Conservation (phyloP, 2,329 filamentous ascomycete species). For the Fusarium bulbicola region DNA sequence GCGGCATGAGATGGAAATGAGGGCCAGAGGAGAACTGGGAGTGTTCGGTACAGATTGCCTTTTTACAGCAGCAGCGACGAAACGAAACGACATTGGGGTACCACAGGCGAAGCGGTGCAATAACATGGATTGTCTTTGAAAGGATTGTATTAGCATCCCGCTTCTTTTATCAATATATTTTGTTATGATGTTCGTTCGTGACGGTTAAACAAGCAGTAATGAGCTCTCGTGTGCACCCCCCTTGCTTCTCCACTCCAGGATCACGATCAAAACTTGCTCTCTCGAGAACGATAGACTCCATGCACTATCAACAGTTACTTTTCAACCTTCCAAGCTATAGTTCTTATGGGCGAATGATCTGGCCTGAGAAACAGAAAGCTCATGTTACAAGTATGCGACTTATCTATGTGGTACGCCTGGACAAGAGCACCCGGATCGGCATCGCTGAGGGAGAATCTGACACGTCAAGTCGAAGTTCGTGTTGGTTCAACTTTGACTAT, state of each 20-base stretch:
- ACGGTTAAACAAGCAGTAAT: slow-evolving; percentile 16
- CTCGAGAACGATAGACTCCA: no score
- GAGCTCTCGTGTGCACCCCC: no score
- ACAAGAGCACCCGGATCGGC: background rate
- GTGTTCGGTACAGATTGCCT: no score
- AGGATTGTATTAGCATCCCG: slow-evolving; percentile 17
- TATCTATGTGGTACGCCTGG: background rate
- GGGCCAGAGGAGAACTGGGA: no score
- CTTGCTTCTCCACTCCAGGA: no score
- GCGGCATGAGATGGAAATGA: no score
- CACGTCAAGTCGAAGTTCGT: background rate
- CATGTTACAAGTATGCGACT: background rate
- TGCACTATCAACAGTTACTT: fast-evolving
- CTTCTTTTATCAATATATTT: slow-evolving; percentile 22
- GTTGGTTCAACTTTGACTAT: background rate
- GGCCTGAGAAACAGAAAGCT: no score
- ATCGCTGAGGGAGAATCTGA: background rate
- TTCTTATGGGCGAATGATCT: no score
- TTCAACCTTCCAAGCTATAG: background rate
- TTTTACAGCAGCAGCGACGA: no score
- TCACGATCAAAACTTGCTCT: no score
- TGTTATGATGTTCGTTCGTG: slow-evolving; percentile 12
- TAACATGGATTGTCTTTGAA: slow-evolving; percentile 23
- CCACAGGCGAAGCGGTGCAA: slow-evolving; percentile 44
- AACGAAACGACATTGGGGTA: no score